Evolutionary conservation across 2,329 filamentous ascomycete species (phyloP).

Genomic region (Aschersonia sp.): DNA sequence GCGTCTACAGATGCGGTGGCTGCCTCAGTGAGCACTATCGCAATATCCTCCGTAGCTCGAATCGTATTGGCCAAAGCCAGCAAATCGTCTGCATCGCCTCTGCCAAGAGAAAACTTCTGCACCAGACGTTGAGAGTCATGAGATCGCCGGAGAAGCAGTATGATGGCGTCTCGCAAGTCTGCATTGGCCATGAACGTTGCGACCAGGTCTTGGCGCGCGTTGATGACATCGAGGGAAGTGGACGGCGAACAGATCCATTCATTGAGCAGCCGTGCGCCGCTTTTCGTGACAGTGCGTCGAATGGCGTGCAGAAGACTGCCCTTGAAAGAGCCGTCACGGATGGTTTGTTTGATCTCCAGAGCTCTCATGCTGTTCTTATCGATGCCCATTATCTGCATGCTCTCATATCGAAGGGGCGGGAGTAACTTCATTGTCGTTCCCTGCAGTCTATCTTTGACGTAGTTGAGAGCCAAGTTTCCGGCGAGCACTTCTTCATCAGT

Average conservation of each 20-base stretch:
- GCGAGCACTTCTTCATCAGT: constrained; percentile 57
- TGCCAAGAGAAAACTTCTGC: constrained; percentile 85
- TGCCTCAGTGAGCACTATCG: constrained; percentile 25
- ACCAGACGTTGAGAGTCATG: constrained; percentile 81
- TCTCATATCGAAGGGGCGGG: constrained; percentile 60
- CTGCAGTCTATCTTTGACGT: constrained; percentile 66
- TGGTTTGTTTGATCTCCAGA: constrained; percentile 76
- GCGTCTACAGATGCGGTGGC: constrained; percentile 4
- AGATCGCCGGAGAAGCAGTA: constrained; percentile 54
- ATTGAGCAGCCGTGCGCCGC: constrained; percentile 70
- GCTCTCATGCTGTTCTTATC: constrained; percentile 85
- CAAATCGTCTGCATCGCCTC: constrained; percentile 85
- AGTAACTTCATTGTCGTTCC: constrained; percentile 71
- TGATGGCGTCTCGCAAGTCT: constrained; percentile 55
- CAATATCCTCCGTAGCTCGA: constrained; percentile 54
- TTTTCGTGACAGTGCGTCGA: constrained; percentile 78
- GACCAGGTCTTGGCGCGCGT: constrained; percentile 68
- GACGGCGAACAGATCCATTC: constrained; percentile 85
- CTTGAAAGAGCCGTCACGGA: constrained; percentile 62
- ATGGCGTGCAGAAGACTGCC: constrained; percentile 87
- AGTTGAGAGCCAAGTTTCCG: constrained; percentile 69
- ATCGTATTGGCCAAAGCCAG: constrained; percentile 74
- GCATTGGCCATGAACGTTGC: constrained; percentile 54
- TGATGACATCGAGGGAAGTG: constrained; percentile 69
- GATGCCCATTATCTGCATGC: constrained; percentile 71